A percentile compares a stretch with the other conserved stretches of the same genome.
Evolutionary conservation across 495 filamentous ascomycete genomes (phyloP).

Genomic region (Penicillium antarcticum): DNA sequence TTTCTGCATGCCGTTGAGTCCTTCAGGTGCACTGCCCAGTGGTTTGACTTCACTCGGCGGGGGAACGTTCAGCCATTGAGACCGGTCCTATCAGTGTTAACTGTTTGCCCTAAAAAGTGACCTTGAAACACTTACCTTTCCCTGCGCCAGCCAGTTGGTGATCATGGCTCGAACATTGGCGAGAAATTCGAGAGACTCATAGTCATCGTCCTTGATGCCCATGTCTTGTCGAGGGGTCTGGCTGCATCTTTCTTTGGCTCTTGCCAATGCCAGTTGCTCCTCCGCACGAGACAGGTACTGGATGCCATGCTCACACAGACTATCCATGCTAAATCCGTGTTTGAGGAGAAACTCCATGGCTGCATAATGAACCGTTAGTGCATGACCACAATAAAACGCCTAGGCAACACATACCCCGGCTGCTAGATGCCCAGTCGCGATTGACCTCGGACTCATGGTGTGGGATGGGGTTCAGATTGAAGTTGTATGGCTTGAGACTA

Average conservation of each 20-base stretch:
- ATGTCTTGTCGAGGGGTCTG: constrained; percentile 35
- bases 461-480: constrained; percentile 56
- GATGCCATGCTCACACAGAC: constrained; percentile 56
- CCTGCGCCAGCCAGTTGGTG: constrained; percentile 42
- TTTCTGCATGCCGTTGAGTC: constrained; percentile 52
- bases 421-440: constrained; percentile 52
- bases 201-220: constrained; percentile 51
- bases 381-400: background rate
- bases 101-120: background rate
- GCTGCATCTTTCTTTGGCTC: constrained; percentile 22
- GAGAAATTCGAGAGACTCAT: constrained; percentile 57
- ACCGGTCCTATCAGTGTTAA: constrained; percentile 12
- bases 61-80: constrained; percentile 30
- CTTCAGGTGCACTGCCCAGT: constrained; percentile 10
- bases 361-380: constrained; percentile 16
- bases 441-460: constrained; percentile 50
- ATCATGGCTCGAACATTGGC: constrained; percentile 45
- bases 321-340: constrained; percentile 60
- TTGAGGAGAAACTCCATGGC: constrained; percentile 62
- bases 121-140: constrained; percentile 14
- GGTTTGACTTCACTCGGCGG: constrained; percentile 12
- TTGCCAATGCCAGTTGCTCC: constrained; percentile 39
- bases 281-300: constrained; percentile 69
- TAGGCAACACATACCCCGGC: constrained; percentile 36
- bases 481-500: constrained; percentile 64